Percentiles rank a stretch among this genome's conserved stretches.
These are phyloP conservation scores for Pseudocohnilembus persalinus DNA, from an alignment of 169 alveolate species.

Conservation along the genomic window DNA sequence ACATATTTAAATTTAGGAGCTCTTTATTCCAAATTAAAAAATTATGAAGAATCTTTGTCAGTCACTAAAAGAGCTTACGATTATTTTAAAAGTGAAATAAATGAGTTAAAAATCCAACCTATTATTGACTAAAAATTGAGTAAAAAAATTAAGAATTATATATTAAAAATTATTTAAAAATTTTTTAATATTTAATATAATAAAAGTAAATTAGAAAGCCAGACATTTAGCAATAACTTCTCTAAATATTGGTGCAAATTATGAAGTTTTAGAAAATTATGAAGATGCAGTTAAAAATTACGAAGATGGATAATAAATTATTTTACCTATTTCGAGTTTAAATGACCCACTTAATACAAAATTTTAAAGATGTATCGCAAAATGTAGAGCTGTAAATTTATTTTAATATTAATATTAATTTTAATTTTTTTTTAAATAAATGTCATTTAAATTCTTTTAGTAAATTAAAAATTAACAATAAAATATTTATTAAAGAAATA, in stretches of 20 bases:
- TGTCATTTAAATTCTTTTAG: no score
- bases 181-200: no score
- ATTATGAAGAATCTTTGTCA: not conserved
- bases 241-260: not conserved
- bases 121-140: not conserved
- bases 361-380: not conserved
- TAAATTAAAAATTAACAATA: no score
- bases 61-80: not conserved
- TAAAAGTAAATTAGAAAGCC: not conserved
- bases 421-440: no score
- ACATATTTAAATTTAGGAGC: not conserved
- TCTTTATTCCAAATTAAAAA: not conserved
- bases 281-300: not conserved
- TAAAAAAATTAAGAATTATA: not conserved
- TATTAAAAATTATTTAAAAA: no score
- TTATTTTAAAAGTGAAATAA: no score
- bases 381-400: not conserved
- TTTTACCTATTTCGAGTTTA: no score
- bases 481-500: no score
- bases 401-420: no score
- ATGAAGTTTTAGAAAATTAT: not conserved
- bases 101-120: not conserved
- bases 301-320: not conserved
- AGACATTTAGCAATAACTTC: not conserved
- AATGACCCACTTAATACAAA: not conserved